Percentiles rank a stretch among this genome's conserved stretches.
phyloP scores from a whole-genome alignment of 106 monocot species.

The Dendrobium catenatum region DNA sequence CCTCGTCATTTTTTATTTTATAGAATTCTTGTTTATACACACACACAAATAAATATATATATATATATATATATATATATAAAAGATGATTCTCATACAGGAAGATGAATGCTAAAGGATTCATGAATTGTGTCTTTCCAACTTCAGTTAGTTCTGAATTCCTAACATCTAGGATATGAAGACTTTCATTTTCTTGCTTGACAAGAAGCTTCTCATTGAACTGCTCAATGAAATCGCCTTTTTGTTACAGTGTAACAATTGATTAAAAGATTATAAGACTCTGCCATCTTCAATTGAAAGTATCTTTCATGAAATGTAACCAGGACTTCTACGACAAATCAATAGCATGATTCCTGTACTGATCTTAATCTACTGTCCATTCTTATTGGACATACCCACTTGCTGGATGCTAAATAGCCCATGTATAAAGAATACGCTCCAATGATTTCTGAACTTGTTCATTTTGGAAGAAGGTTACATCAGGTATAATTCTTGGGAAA shows the following conservation, averaged over 20 bases:
- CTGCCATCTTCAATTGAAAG: constrained; percentile 76
- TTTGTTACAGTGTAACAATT: constrained; percentile 52
- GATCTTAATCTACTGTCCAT: neutral
- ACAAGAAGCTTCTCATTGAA: constrained; percentile 80
- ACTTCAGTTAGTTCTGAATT: constrained; percentile 62
- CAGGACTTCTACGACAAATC: constrained; percentile 42
- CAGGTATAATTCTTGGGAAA: constrained; percentile 20
- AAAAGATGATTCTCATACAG: constrained; percentile 76
- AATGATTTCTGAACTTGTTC: no score
- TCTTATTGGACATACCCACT: no score
- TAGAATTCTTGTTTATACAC: no score
- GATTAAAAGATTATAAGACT: constrained; percentile 54
- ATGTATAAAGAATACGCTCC: no score
- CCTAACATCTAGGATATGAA: constrained; percentile 74
- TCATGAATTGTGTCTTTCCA: constrained; percentile 58
- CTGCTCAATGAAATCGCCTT: constrained; percentile 70
- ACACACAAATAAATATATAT: no score
- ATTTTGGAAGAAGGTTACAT: no score
- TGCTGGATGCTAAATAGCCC: no score
- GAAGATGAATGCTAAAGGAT: constrained; percentile 77
- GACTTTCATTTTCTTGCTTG: constrained; percentile 77
- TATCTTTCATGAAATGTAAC: constrained; percentile 50
- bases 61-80: no score
- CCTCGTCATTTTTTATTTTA: no score
- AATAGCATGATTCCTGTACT: constrained; percentile 64